Conservation (phyloP, 164 flowering plant genomes). For the Houttuynia cordata region DNA sequence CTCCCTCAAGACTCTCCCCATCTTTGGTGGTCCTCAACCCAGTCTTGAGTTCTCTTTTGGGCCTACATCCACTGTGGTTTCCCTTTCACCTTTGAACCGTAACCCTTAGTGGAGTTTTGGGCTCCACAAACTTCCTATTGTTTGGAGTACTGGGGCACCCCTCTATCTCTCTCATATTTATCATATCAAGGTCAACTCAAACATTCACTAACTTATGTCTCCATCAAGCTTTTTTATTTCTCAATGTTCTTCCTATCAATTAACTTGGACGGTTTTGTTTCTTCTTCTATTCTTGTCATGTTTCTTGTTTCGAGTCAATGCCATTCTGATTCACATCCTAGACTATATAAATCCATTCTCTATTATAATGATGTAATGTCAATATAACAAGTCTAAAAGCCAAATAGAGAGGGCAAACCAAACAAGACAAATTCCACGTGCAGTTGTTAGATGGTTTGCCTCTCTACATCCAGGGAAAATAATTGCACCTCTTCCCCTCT, state of each 20-base stretch:
- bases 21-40: conserved; percentile 14
- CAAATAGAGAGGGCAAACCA: background rate
- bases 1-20: conserved; percentile 17
- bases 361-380: background rate
- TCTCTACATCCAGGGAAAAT: background rate
- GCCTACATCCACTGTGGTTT: conserved; percentile 6
- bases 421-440: conserved; percentile 18
- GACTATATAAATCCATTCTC: background rate
- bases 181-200: conserved; percentile 26
- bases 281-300: conserved; percentile 1
- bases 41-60: background rate
- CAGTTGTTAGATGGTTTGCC: conserved; percentile 7
- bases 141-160: conserved; percentile 15
- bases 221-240: conserved; percentile 11
- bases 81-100: conserved; percentile 14
- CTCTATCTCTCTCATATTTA: conserved; percentile 6
- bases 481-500: conserved; percentile 3
- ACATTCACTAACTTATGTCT: conserved; percentile 23
- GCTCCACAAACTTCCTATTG: conserved; percentile 21
- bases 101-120: conserved; percentile 18
- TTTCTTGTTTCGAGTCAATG: conserved; percentile 11
- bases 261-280: conserved; percentile 10
- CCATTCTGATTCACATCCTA: background rate
- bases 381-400: no score
- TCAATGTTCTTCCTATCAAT: conserved; percentile 5